Conservation (phyloP, 1,139 yeast genomes). For the Dujonia santamariae region DNA sequence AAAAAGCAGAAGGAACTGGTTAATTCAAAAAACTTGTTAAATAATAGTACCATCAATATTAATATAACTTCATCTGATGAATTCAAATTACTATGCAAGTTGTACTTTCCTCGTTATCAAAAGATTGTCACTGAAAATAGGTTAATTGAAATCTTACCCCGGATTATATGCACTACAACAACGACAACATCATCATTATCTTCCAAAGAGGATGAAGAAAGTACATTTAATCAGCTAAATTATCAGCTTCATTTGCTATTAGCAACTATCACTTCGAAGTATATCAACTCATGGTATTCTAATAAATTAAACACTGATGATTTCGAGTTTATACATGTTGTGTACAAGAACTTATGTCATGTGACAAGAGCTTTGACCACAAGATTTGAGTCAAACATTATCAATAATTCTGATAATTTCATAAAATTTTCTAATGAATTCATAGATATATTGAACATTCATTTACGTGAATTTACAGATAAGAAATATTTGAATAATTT, state of each 20-base stretch:
- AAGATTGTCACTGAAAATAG: slow-evolving; percentile 4
- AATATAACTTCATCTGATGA: slow-evolving; percentile 19
- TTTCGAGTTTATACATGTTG: slow-evolving; percentile 27
- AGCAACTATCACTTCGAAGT: slow-evolving; percentile 31
- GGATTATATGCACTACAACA: slow-evolving; percentile 1
- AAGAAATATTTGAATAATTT: not conserved
- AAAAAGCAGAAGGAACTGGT: too few species aligned
- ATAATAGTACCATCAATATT: too few species aligned
- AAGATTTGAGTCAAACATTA: not conserved
- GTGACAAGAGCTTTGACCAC: not conserved
- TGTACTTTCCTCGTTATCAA: slow-evolving; percentile 31
- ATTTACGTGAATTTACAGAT: slow-evolving; percentile 2
- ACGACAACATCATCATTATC: slow-evolving; percentile 17
- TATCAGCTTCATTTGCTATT: slow-evolving; percentile 38
- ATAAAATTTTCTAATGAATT: not conserved
- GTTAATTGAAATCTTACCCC: not conserved
- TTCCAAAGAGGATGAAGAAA: too few species aligned
- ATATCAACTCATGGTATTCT: slow-evolving; percentile 40
- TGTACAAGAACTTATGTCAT: slow-evolving; percentile 31
- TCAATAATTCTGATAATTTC: not conserved
- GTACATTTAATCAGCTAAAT: slow-evolving; percentile 22
- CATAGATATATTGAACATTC: slow-evolving; percentile 1
- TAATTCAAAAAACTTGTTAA: too few species aligned
- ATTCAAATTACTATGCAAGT: slow-evolving; percentile 29
- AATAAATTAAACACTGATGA: slow-evolving; percentile 38